Evolutionary conservation across 176 grass and related monocot species (phyloP), one percentile per base, ranked within the genome.

Genomic region (Oryza punctata): DNA sequence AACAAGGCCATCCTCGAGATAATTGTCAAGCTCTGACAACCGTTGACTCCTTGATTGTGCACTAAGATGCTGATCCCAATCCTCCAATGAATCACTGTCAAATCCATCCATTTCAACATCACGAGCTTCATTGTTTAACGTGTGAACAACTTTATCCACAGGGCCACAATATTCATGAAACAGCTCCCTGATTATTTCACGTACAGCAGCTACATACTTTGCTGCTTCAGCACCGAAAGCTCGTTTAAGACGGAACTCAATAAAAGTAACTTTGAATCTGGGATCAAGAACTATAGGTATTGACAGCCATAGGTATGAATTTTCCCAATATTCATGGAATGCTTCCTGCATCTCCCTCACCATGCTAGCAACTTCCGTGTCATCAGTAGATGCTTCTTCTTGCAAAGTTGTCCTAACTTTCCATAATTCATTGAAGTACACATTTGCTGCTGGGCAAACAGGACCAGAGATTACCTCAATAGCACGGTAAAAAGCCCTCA

Each of bases 221-320:
- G 10, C 18, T 77, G 82, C 82, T 44, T 77, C 65, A 21, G 78
- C 25, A 14, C 78, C 78, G 65, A 81, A 85, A 81, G 88, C 82
- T 77, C 65, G 70, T 49, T 85, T 85, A 33, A 89, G 78, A 32
- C 88, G 82, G 72, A 85, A 85, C 30, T 89, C 88, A 0, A 89
- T 89, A 71, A 77, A 81, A 77, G 77, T 85, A 26, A 89, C 71
- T 85, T 85, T 89, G 72, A 89, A 89, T 71, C 88, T 89, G 1
- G 88, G 88, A 81, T 85, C 88, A 44, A 89, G 82, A 89, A 89
- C 82, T 72, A 89, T 78, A 71, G 88, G 88, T 40, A 89, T 32
- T 7, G 82, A 89, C 52, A 89, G 10, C 78, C 78, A 85, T 54
- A 85, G 68, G 8, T 77, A 81, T 1, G 78, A 85, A 65, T 72